phyloP scores from a whole-genome alignment of 164 flowering plant species.

The Echeveria elegans region DNA sequence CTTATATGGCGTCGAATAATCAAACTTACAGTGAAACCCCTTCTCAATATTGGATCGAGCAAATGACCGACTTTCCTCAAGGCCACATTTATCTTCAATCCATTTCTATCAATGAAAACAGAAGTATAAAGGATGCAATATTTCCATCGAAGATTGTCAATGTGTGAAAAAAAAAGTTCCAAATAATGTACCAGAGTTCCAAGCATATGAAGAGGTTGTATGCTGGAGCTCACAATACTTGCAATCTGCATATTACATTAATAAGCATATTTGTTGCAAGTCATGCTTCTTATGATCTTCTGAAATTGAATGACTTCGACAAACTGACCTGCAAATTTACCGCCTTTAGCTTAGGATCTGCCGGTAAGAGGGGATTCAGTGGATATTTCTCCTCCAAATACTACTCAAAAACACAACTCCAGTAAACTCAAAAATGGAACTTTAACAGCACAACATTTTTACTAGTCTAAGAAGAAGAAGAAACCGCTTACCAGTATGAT shows the following conservation, averaged over 20 bases:
- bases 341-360: slow-evolving; percentile 30
- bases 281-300: background rate
- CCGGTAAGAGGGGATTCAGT: slow-evolving; percentile 33
- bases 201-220: slow-evolving; percentile 57
- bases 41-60: slow-evolving; percentile 28
- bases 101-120: slow-evolving; percentile 24
- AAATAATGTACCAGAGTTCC: slow-evolving; percentile 30
- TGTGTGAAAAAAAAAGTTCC: background rate
- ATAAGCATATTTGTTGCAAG: background rate
- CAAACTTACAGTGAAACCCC: slow-evolving; percentile 41
- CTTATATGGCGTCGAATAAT: background rate
- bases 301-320: background rate
- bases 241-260: slow-evolving; percentile 30
- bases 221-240: slow-evolving; percentile 41
- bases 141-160: background rate
- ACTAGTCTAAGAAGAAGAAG: background rate
- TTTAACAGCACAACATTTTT: background rate
- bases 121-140: background rate
- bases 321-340: slow-evolving; percentile 43
- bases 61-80: slow-evolving; percentile 30
- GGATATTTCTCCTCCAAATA: slow-evolving; percentile 64
- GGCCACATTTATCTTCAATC: slow-evolving; percentile 40
- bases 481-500: slow-evolving; percentile 44
- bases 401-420: slow-evolving; percentile 14
- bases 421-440: background rate